Evolutionary conservation across 176 grass and related monocot species (phyloP).

Genomic region (Alloteropsis semialata): DNA sequence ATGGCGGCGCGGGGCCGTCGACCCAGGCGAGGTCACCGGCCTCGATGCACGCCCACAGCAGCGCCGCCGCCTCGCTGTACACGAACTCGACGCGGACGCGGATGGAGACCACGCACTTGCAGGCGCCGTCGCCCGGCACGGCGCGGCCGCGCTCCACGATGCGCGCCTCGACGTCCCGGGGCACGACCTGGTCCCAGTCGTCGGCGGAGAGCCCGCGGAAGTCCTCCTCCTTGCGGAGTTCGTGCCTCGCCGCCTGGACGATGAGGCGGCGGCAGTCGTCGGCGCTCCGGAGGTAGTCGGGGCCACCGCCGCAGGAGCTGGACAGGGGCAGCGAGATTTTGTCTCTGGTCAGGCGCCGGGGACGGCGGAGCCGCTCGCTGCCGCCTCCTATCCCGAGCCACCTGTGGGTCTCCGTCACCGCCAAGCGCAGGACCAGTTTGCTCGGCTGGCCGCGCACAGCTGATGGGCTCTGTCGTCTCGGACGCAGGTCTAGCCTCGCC

Average conservation of each 20-base stretch:
- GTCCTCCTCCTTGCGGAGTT: background rate
- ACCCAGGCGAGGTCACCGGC: background rate
- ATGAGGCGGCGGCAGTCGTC: conserved; percentile 1
- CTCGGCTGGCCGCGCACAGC: background rate
- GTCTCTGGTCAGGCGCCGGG: background rate
- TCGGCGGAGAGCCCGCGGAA: background rate
- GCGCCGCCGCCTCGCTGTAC: background rate
- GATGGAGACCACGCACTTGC: background rate
- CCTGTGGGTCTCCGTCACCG: background rate
- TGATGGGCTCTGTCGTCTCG: background rate
- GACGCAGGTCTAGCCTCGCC: too few species aligned
- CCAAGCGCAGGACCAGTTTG: background rate
- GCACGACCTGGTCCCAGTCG: background rate
- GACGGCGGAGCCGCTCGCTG: background rate
- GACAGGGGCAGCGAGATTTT: background rate
- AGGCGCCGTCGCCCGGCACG: background rate
- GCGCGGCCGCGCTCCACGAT: background rate
- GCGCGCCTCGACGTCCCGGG: background rate
- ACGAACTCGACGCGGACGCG: background rate
- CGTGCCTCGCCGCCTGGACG: too few species aligned
- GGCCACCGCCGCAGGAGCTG: background rate
- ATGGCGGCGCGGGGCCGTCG: background rate
- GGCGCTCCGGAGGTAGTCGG: background rate
- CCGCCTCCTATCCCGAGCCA: background rate
- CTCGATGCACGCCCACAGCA: background rate